These are phyloP conservation scores for Rosa chinensis DNA, from an alignment of 306 rosid species.

Conservation along the genomic window DNA sequence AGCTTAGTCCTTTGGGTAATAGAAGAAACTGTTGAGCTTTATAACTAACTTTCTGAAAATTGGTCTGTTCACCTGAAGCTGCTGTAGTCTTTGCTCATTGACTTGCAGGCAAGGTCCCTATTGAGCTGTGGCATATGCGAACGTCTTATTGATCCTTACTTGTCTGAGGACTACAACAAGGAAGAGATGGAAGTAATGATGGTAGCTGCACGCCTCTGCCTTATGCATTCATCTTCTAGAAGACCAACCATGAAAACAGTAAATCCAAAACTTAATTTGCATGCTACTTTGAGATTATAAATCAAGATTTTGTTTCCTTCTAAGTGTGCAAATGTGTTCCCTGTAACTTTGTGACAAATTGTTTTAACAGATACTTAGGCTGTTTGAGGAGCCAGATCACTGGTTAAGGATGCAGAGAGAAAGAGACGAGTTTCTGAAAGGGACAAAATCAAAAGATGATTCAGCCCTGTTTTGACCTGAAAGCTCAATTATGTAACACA, in stretches of 20 bases:
- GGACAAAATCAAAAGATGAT: constrained; percentile 18
- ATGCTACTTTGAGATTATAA: not conserved
- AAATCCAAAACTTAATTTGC: not conserved
- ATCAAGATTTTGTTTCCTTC: not conserved
- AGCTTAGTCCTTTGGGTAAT: constrained; percentile 53
- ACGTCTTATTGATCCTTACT: constrained; percentile 41
- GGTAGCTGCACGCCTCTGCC: constrained; percentile 46
- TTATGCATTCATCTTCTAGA: constrained; percentile 45
- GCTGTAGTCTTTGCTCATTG: not conserved
- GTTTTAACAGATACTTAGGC: constrained; percentile 35
- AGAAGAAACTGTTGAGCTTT: not conserved
- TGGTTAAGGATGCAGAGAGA: constrained; percentile 40
- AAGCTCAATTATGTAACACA: not conserved
- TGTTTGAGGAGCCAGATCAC: constrained; percentile 43
- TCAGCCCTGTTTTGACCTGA: constrained; percentile 18
- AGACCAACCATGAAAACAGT: constrained; percentile 48
- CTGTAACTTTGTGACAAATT: not conserved
- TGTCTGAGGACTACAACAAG: constrained; percentile 38
- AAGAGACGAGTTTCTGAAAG: constrained; percentile 34
- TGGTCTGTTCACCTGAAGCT: constrained; percentile 1
- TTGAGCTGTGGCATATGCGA: constrained; percentile 34
- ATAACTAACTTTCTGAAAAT: not conserved
- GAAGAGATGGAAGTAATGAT: constrained; percentile 45
- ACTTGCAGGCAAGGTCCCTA: constrained; percentile 47
- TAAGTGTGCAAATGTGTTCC: not conserved